A percentile compares a stretch with the other conserved stretches of the same genome.
Evolutionary conservation across 73 alveolate species (phyloP).

Genomic region (Paramecium biaurelia): DNA sequence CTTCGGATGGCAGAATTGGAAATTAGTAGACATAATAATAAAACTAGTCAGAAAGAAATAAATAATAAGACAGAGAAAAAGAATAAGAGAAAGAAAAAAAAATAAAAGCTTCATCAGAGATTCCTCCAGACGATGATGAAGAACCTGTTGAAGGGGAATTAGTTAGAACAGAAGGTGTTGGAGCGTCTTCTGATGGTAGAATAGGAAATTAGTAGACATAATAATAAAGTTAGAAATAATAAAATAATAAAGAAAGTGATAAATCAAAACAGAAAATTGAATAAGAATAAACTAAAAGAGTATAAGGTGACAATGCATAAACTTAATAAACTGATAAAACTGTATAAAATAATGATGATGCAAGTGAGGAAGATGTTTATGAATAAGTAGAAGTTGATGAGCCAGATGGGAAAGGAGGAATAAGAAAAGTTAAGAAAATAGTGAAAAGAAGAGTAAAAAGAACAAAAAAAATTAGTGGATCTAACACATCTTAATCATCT

Average conservation of each 20-base stretch:
- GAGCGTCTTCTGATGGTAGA: background rate
- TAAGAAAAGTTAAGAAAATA: background rate
- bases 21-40: background rate
- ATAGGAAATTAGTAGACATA: background rate
- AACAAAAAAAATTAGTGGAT: background rate
- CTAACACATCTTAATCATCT: background rate
- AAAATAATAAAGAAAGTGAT: background rate
- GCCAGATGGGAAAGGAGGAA: background rate
- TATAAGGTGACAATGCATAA: no score
- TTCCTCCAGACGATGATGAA: constrained; percentile 7
- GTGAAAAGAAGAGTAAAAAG: background rate
- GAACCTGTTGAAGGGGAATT: constrained; percentile 20
- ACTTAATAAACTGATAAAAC: no score
- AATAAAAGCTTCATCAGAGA: background rate
- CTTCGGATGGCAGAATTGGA: background rate
- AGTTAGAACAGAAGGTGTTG: background rate
- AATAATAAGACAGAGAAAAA: no score
- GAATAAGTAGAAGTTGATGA: background rate
- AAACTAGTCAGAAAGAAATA: background rate
- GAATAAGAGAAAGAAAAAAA: background rate
- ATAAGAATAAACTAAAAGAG: no score
- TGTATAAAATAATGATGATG: no score
- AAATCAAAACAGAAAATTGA: no score
- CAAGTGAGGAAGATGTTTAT: background rate
- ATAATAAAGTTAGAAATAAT: background rate